Conservation (phyloP, 495 filamentous ascomycete species). For the Penicillium waksmanii region DNA sequence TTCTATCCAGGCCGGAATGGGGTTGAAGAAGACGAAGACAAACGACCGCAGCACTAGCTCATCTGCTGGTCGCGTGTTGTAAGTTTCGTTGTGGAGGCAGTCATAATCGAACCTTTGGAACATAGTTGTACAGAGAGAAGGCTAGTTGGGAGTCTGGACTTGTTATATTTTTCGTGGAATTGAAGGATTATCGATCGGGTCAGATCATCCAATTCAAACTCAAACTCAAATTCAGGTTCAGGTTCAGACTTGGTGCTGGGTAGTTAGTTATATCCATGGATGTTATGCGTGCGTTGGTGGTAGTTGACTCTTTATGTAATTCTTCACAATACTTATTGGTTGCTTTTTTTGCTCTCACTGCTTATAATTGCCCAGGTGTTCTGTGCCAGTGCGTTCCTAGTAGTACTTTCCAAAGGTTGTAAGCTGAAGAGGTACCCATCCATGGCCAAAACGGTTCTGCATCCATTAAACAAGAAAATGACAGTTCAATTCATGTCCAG, state of each 20-base stretch:
- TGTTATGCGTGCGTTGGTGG: neutral
- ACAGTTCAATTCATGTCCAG: too few relatives aligned
- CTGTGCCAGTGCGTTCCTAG: too few relatives aligned
- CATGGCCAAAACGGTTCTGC: too few relatives aligned
- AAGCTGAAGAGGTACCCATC: too few relatives aligned
- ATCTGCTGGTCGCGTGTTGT: slow-evolving; percentile 73
- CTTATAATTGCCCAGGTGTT: too few relatives aligned
- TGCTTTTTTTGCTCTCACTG: neutral
- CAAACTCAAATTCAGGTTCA: neutral
- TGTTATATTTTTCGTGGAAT: neutral
- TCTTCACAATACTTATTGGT: slow-evolving; percentile 18
- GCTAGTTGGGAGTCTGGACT: neutral
- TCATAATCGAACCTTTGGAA: slow-evolving; percentile 23
- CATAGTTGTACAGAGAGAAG: slow-evolving; percentile 16
- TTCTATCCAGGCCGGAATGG: slow-evolving; percentile 77
- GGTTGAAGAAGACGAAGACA: slow-evolving; percentile 80
- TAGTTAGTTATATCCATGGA: too few relatives aligned
- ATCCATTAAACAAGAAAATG: too few relatives aligned
- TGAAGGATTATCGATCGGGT: neutral
- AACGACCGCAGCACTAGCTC: slow-evolving; percentile 77
- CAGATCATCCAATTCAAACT: too few relatives aligned
- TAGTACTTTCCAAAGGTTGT: too few relatives aligned
- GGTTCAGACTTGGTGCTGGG: neutral
- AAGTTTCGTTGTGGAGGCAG: neutral
- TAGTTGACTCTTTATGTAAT: slow-evolving; percentile 9